Percentiles rank a stretch among this genome's conserved stretches.
Evolutionary conservation across 306 rosid genomes (phyloP).

Genomic region (Senna siamea): DNA sequence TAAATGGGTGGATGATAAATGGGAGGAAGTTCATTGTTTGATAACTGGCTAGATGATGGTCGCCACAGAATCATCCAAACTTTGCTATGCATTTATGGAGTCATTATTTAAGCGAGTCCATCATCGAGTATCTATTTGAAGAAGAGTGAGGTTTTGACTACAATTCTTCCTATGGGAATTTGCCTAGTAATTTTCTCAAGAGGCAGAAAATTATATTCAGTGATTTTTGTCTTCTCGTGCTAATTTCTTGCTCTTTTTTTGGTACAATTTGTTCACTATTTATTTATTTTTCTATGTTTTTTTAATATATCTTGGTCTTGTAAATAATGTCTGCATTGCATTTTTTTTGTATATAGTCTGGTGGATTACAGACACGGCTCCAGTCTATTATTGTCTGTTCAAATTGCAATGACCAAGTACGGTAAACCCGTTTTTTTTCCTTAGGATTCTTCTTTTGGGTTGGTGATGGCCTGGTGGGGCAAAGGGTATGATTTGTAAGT

Average conservation of each 20-base stretch:
- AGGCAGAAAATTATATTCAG: conserved; percentile 19
- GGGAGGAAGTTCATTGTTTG: conserved; percentile 36
- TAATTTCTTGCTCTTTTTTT: conserved; percentile 32
- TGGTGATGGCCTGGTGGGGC: too few relatives aligned
- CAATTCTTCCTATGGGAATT: conserved; percentile 39
- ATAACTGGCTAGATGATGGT: conserved; percentile 33
- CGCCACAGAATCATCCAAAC: conserved; percentile 44
- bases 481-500: too few relatives aligned
- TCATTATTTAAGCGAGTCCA: conserved; percentile 2
- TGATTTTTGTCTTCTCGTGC: conserved; percentile 1
- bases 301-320: neutral
- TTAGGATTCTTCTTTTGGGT: too few relatives aligned
- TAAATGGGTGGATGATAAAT: conserved; percentile 34
- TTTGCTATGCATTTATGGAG: conserved; percentile 17
- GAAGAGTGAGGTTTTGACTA: conserved; percentile 20
- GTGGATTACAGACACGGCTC: conserved; percentile 13
- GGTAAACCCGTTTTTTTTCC: neutral
- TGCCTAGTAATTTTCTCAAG: conserved; percentile 13
- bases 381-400: conserved; percentile 9
- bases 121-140: neutral
- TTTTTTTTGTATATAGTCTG: conserved; percentile 27
- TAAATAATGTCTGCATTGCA: conserved; percentile 25
- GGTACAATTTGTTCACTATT: conserved; percentile 34
- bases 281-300: conserved; percentile 19
- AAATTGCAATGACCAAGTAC: conserved; percentile 11